Evolutionary conservation across 1,284 basidiomycete genomes (phyloP), one percentile per base, ranked within the genome.

Genomic region (Phylloboletellus chloephorus): DNA sequence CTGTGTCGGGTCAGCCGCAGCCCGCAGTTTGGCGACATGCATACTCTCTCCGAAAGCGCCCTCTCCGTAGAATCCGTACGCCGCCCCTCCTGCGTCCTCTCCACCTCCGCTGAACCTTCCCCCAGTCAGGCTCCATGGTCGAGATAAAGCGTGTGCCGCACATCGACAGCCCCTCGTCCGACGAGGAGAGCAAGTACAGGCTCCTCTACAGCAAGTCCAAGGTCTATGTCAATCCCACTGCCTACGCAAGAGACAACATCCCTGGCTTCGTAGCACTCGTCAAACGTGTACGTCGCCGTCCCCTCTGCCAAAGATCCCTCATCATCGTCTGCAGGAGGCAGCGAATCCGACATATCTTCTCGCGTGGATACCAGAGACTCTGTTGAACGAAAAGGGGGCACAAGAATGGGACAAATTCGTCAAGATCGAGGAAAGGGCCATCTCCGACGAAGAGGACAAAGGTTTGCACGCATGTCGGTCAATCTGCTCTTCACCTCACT

Each of bases 191-290:
- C 51, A 79, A 74, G 61, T 76, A 78, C 58, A 71, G 84, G 39
- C 70, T 96, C 32, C 64, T 95, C 13, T 95, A 90, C 56, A 86
- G 79, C 63, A 94, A 94, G 64, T 88, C 85, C 28, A 93, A 93
- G 60, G 91, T 94, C 29, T 92, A 93, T 56, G 82, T 96, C 32
- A 92, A 98, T 56, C 94, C 95, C 0, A 95, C 92, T 0, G 82
- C 88, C 2, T 94, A 93, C 59, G 74, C 85, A 3, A 76, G 85
- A 53, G 94, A 97, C 66, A 96, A 98, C 63, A 88, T 97, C 21
- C 79, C 91, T 4, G 95, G 95, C 3, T 96, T 94, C 61, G 78
- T 92, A 5, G 82, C 85, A 10, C 73, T 97, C 44, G 91, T 96
- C 11, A 90, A 86, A 66, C 74, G 78, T 61, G 86, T 83, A 53